Evolutionary conservation across 2,329 filamentous ascomycete genomes (phyloP).

Genomic region (Fusarium siculi): DNA sequence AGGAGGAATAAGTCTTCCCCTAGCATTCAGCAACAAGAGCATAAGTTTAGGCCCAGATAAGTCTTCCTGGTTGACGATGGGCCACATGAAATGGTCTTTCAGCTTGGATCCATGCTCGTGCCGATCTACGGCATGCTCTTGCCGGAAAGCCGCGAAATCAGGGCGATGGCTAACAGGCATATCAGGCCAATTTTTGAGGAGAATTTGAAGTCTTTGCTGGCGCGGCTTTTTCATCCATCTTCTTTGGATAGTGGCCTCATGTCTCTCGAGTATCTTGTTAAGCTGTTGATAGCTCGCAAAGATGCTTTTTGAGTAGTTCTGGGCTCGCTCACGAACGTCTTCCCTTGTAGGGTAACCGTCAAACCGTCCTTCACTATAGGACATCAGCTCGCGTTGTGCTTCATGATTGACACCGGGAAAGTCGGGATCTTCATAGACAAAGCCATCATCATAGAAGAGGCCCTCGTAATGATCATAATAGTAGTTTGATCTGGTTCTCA

Average conservation of each 20-base stretch:
- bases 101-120: conserved; percentile 29
- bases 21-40: conserved; percentile 62
- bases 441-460: not conserved
- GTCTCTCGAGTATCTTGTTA: conserved; percentile 55
- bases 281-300: too few relatives aligned
- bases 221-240: conserved; percentile 66
- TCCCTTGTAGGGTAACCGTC: too few relatives aligned
- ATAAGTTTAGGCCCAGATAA: conserved; percentile 56
- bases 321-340: too few relatives aligned
- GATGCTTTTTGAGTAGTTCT: too few relatives aligned
- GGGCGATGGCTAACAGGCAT: conserved; percentile 63
- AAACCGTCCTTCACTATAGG: accelerated
- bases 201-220: conserved; percentile 56
- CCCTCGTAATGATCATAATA: not conserved
- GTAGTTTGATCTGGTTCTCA: not conserved
- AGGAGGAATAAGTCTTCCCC: conserved; percentile 58
- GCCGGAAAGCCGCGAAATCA: conserved; percentile 57
- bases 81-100: conserved; percentile 58
- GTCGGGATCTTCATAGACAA: not conserved
- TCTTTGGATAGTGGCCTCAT: conserved; percentile 62
- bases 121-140: conserved; percentile 27
- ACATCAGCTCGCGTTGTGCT: not conserved
- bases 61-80: conserved; percentile 68
- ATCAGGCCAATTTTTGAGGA: conserved; percentile 60
- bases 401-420: not conserved